phyloP scores from a whole-genome alignment of 2,329 filamentous ascomycete species.

The Fusarium liriodendri region DNA sequence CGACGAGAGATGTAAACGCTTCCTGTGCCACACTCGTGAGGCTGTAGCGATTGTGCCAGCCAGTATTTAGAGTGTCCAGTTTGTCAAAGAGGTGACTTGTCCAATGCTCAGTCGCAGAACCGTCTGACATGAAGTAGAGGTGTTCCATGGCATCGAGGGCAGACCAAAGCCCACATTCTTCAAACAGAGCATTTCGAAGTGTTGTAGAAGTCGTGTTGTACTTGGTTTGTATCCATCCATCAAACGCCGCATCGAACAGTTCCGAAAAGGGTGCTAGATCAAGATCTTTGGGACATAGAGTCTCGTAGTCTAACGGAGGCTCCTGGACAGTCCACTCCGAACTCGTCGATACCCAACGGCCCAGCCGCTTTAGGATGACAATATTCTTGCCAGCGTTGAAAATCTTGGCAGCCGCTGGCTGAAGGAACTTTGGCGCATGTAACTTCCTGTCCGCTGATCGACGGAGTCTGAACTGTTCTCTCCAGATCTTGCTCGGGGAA shows the following conservation, averaged over 20 bases:
- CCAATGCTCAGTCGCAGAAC: constrained; percentile 73
- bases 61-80: constrained; percentile 69
- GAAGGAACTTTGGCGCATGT: constrained; percentile 80
- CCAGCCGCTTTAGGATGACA: constrained; percentile 81
- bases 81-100: constrained; percentile 78
- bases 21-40: constrained; percentile 82
- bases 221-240: constrained; percentile 80
- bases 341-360: constrained; percentile 58
- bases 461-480: constrained; percentile 77
- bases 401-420: constrained; percentile 75
- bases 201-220: constrained; percentile 76
- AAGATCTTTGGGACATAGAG: constrained; percentile 61
- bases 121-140: constrained; percentile 83
- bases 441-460: constrained; percentile 68
- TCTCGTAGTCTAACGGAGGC: constrained; percentile 65
- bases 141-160: constrained; percentile 75
- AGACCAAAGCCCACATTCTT: constrained; percentile 73
- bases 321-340: constrained; percentile 48
- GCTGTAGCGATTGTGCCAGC: constrained; percentile 85
- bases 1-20: constrained; percentile 70
- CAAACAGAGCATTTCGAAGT: constrained; percentile 74
- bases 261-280: constrained; percentile 77
- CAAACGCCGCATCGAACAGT: constrained; percentile 77
- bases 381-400: constrained; percentile 92
- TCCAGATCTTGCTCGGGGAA: constrained; percentile 78